Percentiles rank a stretch among this genome's conserved stretches.
These are phyloP conservation scores for Mortierella sp. DNA, from an alignment of 371 early-diverging fungal species.

Conservation along the genomic window DNA sequence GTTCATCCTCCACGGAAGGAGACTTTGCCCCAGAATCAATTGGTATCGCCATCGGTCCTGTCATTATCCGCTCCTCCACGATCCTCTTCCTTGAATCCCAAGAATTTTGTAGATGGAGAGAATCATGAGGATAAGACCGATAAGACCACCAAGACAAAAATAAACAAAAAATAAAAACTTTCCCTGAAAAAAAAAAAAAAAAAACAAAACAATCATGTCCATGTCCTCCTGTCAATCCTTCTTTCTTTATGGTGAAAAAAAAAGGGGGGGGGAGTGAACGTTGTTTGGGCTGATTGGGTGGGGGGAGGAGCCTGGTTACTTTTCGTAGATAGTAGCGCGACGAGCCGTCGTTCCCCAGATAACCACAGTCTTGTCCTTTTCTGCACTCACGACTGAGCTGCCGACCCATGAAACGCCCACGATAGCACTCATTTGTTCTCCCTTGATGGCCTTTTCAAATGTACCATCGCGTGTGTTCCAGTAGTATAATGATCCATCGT, in stretches of 20 bases:
- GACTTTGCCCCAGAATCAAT: too few relatives aligned
- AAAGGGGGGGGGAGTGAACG: too few relatives aligned
- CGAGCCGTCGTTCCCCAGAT: constrained; percentile 66
- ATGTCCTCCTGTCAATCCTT: background rate
- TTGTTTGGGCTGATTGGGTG: too few relatives aligned
- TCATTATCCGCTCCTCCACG: too few relatives aligned
- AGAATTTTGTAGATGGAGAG: background rate
- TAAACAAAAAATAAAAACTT: background rate
- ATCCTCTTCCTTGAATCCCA: background rate
- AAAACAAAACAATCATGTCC: background rate
- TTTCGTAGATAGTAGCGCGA: constrained; percentile 45
- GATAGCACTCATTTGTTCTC: constrained; percentile 58
- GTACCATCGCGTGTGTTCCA: constrained; percentile 57
- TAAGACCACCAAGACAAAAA: background rate
- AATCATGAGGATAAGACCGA: background rate
- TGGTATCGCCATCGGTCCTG: too few relatives aligned
- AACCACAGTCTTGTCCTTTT: constrained; percentile 73
- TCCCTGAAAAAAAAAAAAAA: constrained; percentile 1
- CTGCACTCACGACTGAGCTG: constrained; percentile 74
- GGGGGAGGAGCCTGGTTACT: too few relatives aligned
- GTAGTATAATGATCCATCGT: constrained; percentile 58
- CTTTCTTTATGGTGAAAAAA: too few relatives aligned
- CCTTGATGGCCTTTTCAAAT: constrained; percentile 56
- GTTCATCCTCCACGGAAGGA: too few relatives aligned
- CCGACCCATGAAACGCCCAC: constrained; percentile 77